Evolutionary conservation across 208 protist species (phyloP), one percentile per base, ranked within the genome.

Genomic region (Leishmania braziliensis): DNA sequence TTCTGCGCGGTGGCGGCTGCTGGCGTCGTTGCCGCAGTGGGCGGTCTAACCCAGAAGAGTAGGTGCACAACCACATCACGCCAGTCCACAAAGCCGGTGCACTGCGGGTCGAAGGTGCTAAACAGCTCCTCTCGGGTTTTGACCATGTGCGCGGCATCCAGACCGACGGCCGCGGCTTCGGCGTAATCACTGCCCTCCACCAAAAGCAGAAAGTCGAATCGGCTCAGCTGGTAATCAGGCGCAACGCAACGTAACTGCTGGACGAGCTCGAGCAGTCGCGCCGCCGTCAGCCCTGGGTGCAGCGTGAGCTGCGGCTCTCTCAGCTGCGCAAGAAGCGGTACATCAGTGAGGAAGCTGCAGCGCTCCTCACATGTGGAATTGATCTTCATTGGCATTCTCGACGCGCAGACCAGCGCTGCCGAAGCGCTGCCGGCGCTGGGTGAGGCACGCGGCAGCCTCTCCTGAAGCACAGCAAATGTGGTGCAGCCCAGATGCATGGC

Each of bases 21-120:
- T 9, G 80, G 48, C 20, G 75, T 63, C 43, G 60, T 62, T 20
- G 43, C 51, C 8, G 78, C 53, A 0, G 86, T 70, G 18, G 82
- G 54, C 56, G 92, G 85, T 1, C 82, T 81, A 72, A 92, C 95
- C 92, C 93, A 98, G 33, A 98, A 89, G 8, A 98, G 86, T 36
- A 98, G 82, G 76, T 98, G 95, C 63, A 96, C 79, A 20, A 97
- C 81, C 66, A 96, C 82, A 77, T 97, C 93, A 3, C 95, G 82
- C 95, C 95, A 98, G 84, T 98, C 95, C 43, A 97, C 89, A 23
- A 94, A 78, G 50, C 92, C 95, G 46, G 78, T 88, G 36, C 36
- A 80, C 39, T 86, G 75, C 20, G 78, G 56, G 82, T 98, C 95
- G 80, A 98, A 97, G 33, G 79, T 43, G 12, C 63, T 48, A 79